Evolutionary conservation across 2,329 filamentous ascomycete genomes (phyloP).

Genomic region (Aspergillus candidus): DNA sequence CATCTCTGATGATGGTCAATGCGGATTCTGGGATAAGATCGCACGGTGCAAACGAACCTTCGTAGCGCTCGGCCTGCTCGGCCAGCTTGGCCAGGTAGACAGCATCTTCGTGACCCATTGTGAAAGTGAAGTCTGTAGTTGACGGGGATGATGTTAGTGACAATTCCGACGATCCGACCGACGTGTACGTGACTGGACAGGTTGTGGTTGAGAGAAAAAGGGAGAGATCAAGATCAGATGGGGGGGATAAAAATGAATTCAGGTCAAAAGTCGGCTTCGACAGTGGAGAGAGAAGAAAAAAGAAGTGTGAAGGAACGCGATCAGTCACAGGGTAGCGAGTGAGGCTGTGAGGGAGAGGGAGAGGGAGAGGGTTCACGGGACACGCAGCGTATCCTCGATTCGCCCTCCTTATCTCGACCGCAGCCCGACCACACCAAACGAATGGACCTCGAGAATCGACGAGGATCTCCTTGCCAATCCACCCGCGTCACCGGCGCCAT

Average conservation of each 20-base stretch:
- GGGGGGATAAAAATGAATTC: too few species aligned
- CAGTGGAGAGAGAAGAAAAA: too few species aligned
- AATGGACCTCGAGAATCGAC: too few species aligned
- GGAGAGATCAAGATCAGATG: conserved; percentile 5
- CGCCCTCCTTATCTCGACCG: too few species aligned
- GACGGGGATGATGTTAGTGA: neutral
- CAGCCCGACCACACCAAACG: too few species aligned
- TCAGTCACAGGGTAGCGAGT: neutral
- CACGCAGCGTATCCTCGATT: too few species aligned
- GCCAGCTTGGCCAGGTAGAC: conserved; percentile 99
- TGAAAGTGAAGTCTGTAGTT: conserved; percentile 43
- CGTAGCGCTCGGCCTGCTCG: conserved; percentile 99
- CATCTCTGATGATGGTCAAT: conserved; percentile 65
- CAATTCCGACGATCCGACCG: conserved; percentile 1
- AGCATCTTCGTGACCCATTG: conserved; percentile 98
- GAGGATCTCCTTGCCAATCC: too few species aligned
- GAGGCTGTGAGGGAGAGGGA: neutral
- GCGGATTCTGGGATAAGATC: neutral
- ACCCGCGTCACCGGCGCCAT: too few species aligned
- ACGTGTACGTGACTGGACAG: neutral
- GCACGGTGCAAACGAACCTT: conserved; percentile 59
- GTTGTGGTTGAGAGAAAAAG: conserved; percentile 4
- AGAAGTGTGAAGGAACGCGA: too few species aligned
- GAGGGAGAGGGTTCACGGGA: too few species aligned
- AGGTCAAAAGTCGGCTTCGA: too few species aligned